phyloP scores from a whole-genome alignment of 179 eudicot species.

The Beta corolliflora region DNA sequence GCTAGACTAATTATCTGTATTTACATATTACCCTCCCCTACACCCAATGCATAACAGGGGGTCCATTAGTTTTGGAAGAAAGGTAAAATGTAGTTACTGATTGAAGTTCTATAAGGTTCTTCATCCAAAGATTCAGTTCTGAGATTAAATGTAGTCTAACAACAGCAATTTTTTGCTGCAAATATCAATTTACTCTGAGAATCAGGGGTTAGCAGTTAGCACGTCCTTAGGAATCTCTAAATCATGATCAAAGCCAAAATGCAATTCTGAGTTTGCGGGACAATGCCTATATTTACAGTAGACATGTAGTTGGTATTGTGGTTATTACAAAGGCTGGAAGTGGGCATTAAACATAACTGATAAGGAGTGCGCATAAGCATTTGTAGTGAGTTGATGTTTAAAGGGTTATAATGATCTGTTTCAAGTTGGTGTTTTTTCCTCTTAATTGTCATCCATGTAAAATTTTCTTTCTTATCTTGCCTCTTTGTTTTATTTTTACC shows the following conservation, averaged over 20 bases:
- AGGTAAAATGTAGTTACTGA: neutral
- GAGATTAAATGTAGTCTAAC: neutral
- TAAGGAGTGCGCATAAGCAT: too few relatives aligned
- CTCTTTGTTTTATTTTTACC: neutral
- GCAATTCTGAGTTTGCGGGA: neutral
- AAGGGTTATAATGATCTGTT: too few relatives aligned
- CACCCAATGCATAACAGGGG: neutral
- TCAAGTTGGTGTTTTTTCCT: neutral
- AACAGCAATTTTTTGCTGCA: neutral
- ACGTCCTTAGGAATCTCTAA: neutral
- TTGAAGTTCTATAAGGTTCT: neutral
- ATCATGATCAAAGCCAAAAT: neutral
- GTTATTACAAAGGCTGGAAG: too few relatives aligned
- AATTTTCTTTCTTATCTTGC: neutral
- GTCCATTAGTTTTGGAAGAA: neutral
- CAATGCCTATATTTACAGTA: neutral
- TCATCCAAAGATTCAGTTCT: neutral
- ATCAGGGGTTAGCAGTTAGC: neutral
- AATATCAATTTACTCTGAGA: neutral
- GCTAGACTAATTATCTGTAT: too few relatives aligned
- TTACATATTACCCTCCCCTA: too few relatives aligned
- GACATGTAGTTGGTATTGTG: too few relatives aligned
- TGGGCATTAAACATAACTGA: too few relatives aligned
- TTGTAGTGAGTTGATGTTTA: too few relatives aligned
- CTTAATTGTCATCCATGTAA: neutral